Evolutionary conservation across 129 eudicot species (phyloP).

Genomic region (Cynara cardunculus): DNA sequence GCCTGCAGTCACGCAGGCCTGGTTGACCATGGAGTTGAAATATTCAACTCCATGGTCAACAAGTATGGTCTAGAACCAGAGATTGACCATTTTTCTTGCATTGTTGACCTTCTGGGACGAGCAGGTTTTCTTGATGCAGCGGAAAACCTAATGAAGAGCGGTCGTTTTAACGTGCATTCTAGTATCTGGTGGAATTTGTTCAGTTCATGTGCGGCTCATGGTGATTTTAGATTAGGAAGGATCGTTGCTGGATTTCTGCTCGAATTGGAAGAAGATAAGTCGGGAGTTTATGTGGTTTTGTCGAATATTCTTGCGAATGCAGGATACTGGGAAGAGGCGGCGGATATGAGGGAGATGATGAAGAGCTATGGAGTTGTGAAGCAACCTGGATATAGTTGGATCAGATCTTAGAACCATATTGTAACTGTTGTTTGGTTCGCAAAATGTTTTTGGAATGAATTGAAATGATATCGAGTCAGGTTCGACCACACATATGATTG

Average conservation of each 20-base stretch:
- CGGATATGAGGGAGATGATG: constrained; percentile 64
- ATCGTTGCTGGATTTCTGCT: constrained; percentile 62
- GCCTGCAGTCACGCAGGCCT: constrained; percentile 92
- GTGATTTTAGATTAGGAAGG: constrained; percentile 63
- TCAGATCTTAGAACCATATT: constrained; percentile 34
- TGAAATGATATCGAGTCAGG: no score
- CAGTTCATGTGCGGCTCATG: constrained; percentile 78
- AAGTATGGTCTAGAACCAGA: constrained; percentile 55
- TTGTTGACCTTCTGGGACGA: constrained; percentile 71
- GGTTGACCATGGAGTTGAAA: constrained; percentile 52
- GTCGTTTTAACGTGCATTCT: constrained; percentile 42
- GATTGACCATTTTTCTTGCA: constrained; percentile 76
- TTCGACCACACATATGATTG: no score
- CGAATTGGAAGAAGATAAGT: constrained; percentile 45
- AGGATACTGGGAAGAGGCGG: constrained; percentile 87
- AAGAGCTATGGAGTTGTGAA: constrained; percentile 47
- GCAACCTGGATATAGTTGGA: constrained; percentile 89
- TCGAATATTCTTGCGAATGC: constrained; percentile 70
- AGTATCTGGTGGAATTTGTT: constrained; percentile 81
- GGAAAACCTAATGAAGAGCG: constrained; percentile 42
- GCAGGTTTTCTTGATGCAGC: constrained; percentile 78
- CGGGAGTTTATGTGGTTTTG: constrained; percentile 62
- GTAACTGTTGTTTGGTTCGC: no score
- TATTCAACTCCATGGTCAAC: constrained; percentile 71
- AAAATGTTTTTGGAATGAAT: no score